Conservation (phyloP, 257 asterid species). For the Solanum dulcamara region DNA sequence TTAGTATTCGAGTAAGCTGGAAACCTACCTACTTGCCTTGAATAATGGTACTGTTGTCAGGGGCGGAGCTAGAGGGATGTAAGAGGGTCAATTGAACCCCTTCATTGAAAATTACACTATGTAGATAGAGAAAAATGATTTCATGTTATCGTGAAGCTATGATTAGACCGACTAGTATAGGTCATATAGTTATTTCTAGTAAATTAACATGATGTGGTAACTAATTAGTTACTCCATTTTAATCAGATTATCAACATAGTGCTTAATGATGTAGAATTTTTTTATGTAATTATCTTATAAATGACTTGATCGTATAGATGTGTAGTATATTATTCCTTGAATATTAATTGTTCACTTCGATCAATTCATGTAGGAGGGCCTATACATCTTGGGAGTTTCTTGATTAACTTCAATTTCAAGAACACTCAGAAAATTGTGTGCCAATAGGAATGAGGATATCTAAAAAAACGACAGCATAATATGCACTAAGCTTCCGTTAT, state of each 20-base stretch:
- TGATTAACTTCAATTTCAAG: conserved; percentile 41
- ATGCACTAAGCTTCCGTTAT: not conserved
- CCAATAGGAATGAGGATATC: conserved; percentile 40
- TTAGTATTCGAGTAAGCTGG: no score
- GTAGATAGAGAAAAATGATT: no score
- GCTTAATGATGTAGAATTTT: not conserved
- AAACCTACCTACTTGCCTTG: no score
- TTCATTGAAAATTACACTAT: no score
- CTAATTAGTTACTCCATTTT: not conserved
- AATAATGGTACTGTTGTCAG: no score
- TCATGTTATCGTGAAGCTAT: not conserved
- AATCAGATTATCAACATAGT: not conserved
- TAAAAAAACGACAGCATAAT: not conserved
- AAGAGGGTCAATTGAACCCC: no score
- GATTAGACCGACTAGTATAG: not conserved
- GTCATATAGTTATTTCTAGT: no score
- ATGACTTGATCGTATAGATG: not conserved
- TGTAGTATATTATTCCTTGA: not conserved
- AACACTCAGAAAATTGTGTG: conserved; percentile 34
- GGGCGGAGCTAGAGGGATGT: no score
- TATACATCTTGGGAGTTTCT: conserved; percentile 52
- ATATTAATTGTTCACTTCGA: no score
- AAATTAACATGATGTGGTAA: not conserved
- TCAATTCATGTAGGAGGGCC: conserved; percentile 33
- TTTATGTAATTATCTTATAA: not conserved